These are phyloP conservation scores for Fusarium neocosmosporiellum DNA, from an alignment of 2,329 filamentous ascomycete genomes.

Conservation along the genomic window DNA sequence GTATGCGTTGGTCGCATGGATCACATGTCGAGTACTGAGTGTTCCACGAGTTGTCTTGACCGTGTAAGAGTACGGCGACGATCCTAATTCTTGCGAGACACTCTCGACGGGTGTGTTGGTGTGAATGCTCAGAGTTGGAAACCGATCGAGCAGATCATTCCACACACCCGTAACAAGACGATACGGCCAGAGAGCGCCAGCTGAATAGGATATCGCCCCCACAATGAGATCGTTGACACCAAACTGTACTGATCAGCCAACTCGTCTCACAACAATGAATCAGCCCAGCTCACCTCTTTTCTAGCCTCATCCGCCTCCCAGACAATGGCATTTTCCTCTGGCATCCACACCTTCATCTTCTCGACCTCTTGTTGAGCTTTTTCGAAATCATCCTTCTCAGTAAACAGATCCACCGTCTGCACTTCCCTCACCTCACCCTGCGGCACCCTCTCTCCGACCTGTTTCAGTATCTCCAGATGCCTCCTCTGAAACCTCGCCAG, in stretches of 20 bases:
- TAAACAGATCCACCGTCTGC: constrained; percentile 59
- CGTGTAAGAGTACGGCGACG: constrained; percentile 46
- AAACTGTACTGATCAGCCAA: constrained; percentile 46
- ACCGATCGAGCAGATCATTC: constrained; percentile 52
- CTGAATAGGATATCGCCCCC: constrained; percentile 58
- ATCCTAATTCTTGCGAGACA: constrained; percentile 31
- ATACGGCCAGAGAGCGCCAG: constrained; percentile 64
- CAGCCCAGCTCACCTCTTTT: constrained; percentile 38
- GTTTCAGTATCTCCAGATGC: constrained; percentile 53
- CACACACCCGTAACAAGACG: constrained; percentile 60
- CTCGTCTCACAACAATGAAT: not conserved
- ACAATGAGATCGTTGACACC: constrained; percentile 48
- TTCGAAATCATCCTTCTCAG: constrained; percentile 51
- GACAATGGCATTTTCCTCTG: constrained; percentile 51
- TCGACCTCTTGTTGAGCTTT: constrained; percentile 47
- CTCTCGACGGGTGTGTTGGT: constrained; percentile 52
- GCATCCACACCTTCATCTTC: constrained; percentile 51
- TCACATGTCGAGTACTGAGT: constrained; percentile 60
- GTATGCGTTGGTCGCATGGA: constrained; percentile 69
- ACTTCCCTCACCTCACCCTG: constrained; percentile 57
- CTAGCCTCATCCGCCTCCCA: constrained; percentile 50
- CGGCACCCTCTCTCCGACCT: constrained; percentile 51
- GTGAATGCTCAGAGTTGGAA: constrained; percentile 51
- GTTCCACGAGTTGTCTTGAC: constrained; percentile 58
- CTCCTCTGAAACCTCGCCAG: constrained; percentile 57